Evolutionary conservation across 116 monocot species (phyloP), one percentile per base, ranked within the genome.

Genomic region (Papilionanthe hybrid): DNA sequence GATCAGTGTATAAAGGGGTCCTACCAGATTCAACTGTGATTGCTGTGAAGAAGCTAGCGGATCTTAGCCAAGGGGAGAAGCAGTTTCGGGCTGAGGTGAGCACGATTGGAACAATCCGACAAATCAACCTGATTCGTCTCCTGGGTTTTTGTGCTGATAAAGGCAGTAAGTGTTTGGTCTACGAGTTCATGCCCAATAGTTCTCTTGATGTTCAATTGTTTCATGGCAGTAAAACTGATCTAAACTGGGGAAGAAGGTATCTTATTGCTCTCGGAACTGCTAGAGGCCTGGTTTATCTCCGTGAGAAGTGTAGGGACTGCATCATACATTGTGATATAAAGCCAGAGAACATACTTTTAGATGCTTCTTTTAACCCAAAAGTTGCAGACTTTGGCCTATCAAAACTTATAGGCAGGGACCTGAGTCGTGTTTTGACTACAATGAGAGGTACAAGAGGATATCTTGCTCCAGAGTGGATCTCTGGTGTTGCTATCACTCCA

Each of bases 281-380:
- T 2, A 65, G 87, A 53, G 89, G 84, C 12, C 67, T 89, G 7
- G 67, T 50, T 7, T 89, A 89, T 74, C 86, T 86, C 18, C 89
- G 84, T 32, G 86, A 89, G 43, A 42, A 80, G 0, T 86, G 84
- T 44, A 81, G 84, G 55, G 86, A 83, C 7, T 82, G 81, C 55
- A 86, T 86, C 76, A 77, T 89, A 15, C 89, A 86, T 75, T 81
- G 89, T 6, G 90, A 87, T 30, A 79, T 90, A 0, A 90, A 90
- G 76, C 84, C 90, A 6, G 88, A 88, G 2, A 86, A 90, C 79
- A 84, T 88, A 55, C 83, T 90, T 13, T 32, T 90, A 10, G 90
- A 90, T 67, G 27, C 18, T 18, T 79, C 78, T 3, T 79, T 87
- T 43, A 9, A 25, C 15, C 85, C 90, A 0, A 90, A 82, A 69